These are phyloP conservation scores for Zopfochytrium polystomum DNA, from an alignment of 371 early-diverging fungal genomes.

Conservation along the genomic window DNA sequence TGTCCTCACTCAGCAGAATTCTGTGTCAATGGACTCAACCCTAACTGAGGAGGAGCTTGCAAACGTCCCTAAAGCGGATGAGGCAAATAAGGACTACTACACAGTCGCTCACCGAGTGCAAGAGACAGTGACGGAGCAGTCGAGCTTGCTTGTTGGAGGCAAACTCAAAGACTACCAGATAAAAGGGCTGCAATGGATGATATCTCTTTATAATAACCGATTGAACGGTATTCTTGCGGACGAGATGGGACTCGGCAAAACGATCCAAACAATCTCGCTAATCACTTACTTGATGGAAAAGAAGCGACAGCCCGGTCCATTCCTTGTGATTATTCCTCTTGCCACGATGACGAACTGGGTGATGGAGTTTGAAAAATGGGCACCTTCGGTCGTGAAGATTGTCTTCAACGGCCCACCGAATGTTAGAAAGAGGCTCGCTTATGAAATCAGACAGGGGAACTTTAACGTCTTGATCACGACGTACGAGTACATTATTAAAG, in stretches of 20 bases:
- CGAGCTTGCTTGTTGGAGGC: conserved; percentile 79
- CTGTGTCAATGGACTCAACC: conserved; percentile 46
- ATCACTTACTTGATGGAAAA: conserved; percentile 89
- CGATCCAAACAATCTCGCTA: conserved; percentile 96
- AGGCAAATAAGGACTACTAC: conserved; percentile 74
- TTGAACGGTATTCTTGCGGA: conserved; percentile 98
- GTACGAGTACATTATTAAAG: conserved; percentile 96
- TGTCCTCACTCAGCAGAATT: conserved; percentile 65
- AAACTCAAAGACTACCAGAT: conserved; percentile 95
- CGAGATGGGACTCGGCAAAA: conserved; percentile 85
- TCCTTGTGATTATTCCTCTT: conserved; percentile 87
- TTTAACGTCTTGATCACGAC: conserved; percentile 98
- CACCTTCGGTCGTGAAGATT: conserved; percentile 84
- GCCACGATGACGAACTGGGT: conserved; percentile 97
- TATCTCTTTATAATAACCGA: conserved; percentile 92
- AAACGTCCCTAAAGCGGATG: conserved; percentile 34
- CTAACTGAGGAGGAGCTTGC: conserved; percentile 51
- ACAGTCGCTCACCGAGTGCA: conserved; percentile 76
- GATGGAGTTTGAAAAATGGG: conserved; percentile 97
- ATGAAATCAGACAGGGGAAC: conserved; percentile 68
- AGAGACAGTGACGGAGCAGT: conserved; percentile 74
- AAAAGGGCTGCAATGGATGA: conserved; percentile 98
- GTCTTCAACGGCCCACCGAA: conserved; percentile 87
- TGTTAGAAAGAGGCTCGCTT: conserved; percentile 68
- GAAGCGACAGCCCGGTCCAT: conserved; percentile 90